Conservation (phyloP, 345 rosid species). For the Aquilaria sinensis region DNA sequence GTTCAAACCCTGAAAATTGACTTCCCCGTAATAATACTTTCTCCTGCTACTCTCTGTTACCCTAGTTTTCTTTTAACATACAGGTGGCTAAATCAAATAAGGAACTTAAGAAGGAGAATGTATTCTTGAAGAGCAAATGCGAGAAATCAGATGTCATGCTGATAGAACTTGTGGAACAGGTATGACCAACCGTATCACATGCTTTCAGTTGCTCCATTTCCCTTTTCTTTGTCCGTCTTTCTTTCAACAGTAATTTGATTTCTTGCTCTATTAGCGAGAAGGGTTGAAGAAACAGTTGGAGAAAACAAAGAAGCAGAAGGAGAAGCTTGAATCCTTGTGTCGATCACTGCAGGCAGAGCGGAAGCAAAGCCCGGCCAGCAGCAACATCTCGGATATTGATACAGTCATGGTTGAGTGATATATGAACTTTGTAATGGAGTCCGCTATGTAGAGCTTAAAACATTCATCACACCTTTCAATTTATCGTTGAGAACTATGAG, state of each 20-base stretch:
- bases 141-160: constrained; percentile 77
- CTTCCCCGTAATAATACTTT: not conserved
- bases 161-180: constrained; percentile 86
- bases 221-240: too few species aligned
- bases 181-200: constrained; percentile 17
- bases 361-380: constrained; percentile 36
- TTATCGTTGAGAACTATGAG: too few species aligned
- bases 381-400: constrained; percentile 24
- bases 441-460: too few species aligned
- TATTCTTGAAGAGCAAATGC: constrained; percentile 78
- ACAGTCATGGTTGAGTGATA: not conserved
- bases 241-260: not conserved
- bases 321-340: constrained; percentile 81
- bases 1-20: constrained; percentile 18
- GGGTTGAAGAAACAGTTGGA: constrained; percentile 66
- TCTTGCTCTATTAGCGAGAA: constrained; percentile 50
- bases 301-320: constrained; percentile 91
- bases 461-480: too few species aligned
- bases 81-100: constrained; percentile 87
- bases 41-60: not conserved
- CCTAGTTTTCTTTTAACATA: constrained; percentile 6
- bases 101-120: constrained; percentile 82
- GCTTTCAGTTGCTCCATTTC: constrained; percentile 1
- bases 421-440: too few species aligned
- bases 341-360: constrained; percentile 93